Conservation (phyloP, 2,329 filamentous ascomycete genomes). For the Xylariaceae sp. region DNA sequence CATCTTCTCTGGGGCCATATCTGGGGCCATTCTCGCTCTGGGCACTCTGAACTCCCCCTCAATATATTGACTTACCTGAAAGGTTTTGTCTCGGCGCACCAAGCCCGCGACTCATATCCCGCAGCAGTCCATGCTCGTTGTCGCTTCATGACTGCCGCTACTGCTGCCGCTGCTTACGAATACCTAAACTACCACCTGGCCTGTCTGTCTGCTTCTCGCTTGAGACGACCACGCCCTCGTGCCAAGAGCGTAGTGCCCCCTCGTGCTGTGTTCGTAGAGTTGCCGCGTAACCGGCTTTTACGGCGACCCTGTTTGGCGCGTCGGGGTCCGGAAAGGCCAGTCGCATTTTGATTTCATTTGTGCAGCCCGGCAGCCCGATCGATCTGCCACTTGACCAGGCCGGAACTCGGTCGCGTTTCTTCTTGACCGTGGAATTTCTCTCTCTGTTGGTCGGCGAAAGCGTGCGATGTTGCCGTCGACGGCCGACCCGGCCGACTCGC, state of each 20-base stretch:
- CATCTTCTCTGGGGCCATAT: neutral
- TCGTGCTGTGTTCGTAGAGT: neutral
- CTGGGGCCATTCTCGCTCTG: neutral
- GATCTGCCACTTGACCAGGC: neutral
- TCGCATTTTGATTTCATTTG: neutral
- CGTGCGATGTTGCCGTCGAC: constrained; percentile 22
- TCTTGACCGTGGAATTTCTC: neutral
- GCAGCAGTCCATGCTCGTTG: neutral
- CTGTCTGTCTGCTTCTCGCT: neutral
- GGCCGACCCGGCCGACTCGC: constrained; percentile 27
- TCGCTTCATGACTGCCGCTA: neutral
- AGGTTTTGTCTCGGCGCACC: neutral
- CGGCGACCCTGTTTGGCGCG: constrained; percentile 4
- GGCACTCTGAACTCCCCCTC: neutral
- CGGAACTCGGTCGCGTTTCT: neutral
- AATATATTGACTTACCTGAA: neutral
- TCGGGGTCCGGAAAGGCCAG: neutral
- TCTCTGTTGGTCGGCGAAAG: neutral
- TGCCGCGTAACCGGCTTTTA: neutral
- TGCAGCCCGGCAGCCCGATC: neutral
- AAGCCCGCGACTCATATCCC: neutral
- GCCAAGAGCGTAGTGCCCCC: neutral
- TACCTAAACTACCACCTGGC: neutral
- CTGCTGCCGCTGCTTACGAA: too few relatives aligned
- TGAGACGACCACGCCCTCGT: neutral